phyloP scores from a whole-genome alignment of 148 eudicot species.

The Diospyros lotus region DNA sequence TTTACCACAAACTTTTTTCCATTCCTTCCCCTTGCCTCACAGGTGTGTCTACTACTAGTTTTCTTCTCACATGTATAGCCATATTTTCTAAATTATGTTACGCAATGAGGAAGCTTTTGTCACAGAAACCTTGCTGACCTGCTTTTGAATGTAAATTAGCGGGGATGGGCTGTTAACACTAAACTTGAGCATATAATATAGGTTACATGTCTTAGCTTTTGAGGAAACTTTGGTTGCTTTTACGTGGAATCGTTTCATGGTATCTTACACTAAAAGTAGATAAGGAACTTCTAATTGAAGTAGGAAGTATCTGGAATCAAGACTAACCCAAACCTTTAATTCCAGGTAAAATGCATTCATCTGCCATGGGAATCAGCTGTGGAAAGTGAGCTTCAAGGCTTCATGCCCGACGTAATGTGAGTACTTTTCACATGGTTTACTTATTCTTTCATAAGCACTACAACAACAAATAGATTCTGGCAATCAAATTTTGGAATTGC shows the following conservation, averaged over 20 bases:
- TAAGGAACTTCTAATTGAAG: background rate
- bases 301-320: background rate
- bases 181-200: background rate
- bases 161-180: background rate
- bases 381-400: constrained; percentile 51
- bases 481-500: too few relatives aligned
- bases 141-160: background rate
- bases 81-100: background rate
- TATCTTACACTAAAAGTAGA: background rate
- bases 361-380: constrained; percentile 82
- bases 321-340: constrained; percentile 2
- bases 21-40: background rate
- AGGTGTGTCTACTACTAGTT: background rate
- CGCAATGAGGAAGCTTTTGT: background rate
- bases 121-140: background rate
- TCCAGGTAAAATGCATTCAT: constrained; percentile 64
- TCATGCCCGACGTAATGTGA: constrained; percentile 72
- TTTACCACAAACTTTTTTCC: background rate
- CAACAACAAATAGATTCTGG: too few relatives aligned
- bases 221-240: constrained; percentile 3
- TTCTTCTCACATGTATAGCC: too few relatives aligned
- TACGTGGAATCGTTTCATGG: constrained; percentile 1
- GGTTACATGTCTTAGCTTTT: background rate
- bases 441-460: background rate
- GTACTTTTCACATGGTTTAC: constrained; percentile 16